Evolutionary conservation across 257 asterid genomes (phyloP), one percentile per base, ranked within the genome.

Genomic region (Salvia hispanica): DNA sequence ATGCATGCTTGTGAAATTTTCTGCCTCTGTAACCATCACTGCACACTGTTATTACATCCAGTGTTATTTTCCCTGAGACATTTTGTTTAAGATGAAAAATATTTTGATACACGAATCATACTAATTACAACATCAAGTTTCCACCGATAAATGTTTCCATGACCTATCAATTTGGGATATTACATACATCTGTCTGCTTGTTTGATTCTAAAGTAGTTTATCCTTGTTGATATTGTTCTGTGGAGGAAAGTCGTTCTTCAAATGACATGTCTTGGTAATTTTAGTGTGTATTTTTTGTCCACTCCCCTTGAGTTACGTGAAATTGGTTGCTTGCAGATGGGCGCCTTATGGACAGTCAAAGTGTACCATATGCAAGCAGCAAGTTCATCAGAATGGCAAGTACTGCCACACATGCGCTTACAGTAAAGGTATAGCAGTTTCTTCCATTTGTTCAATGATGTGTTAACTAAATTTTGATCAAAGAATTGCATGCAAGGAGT

Each of bases 401-500:
- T 94, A 94, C 52, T 94, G 99, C 56, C 99, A 94, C 52, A 88
- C 97, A n/a, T 88, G 99, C 66, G 97, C 99, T 40, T 94, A 94
- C 79, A 85, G 95, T 75, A 94, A 94, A 94, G 99, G 97, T 91
- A 69, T 13, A 50, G 2, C 36, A n/a, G 31, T 31, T 31, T n/a
- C 45, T 16, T 56, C 31, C 5, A 14, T 58, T 3, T 34, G 13
- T 59, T 50, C 48, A 48, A 43, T 40, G 9, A n/a, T 9, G 45
- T 42, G 16, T 16, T 51, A 6, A 9, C 56, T 16, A 13, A 58
- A 25, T 0, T 25, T 25, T 25, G 21, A 56, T 45, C 42, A 56
- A 70, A 53, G 10, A 15, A 2, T 58, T 44, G 18, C 55, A 31
- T 59, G 39, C 45, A 7, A 4, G 12, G 58, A 33, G 47, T 50